phyloP scores from a whole-genome alignment of 768 basidiomycete species.

The Auricularia sp. region DNA sequence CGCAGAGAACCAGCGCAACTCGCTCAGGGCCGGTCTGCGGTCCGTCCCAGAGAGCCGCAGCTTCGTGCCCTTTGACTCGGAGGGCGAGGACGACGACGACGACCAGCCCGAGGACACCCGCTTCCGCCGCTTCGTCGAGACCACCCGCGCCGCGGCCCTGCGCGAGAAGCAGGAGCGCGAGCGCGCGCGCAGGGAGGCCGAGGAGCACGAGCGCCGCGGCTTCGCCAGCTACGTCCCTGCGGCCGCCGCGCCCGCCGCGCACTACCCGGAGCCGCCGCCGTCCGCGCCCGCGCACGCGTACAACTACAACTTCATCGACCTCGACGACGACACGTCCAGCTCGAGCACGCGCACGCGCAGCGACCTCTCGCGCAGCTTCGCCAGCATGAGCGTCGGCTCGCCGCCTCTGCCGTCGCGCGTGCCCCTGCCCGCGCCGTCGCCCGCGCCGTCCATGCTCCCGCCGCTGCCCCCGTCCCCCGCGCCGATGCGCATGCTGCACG shows the following conservation, averaged over 20 bases:
- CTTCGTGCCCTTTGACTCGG: background rate
- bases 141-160: background rate
- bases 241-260: background rate
- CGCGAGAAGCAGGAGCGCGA: background rate
- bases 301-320: background rate
- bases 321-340: background rate
- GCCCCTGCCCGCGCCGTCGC: background rate
- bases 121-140: background rate
- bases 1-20: background rate
- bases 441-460: background rate
- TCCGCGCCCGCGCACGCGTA: background rate
- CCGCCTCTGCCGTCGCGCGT: background rate
- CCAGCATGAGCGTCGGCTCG: background rate
- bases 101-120: background rate
- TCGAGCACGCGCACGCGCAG: constrained; percentile 1
- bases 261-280: background rate
- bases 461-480: background rate
- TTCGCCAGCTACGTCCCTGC: background rate
- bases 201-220: background rate
- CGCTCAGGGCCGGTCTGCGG: background rate
- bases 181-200: background rate
- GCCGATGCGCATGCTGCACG: background rate
- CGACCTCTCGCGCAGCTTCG: background rate
- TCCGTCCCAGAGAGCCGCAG: background rate
- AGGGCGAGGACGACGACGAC: background rate